Percentiles rank a stretch among this genome's conserved stretches.
Conservation (phyloP, 2,329 filamentous ascomycete genomes). For the Sporothrix sp. region DNA sequence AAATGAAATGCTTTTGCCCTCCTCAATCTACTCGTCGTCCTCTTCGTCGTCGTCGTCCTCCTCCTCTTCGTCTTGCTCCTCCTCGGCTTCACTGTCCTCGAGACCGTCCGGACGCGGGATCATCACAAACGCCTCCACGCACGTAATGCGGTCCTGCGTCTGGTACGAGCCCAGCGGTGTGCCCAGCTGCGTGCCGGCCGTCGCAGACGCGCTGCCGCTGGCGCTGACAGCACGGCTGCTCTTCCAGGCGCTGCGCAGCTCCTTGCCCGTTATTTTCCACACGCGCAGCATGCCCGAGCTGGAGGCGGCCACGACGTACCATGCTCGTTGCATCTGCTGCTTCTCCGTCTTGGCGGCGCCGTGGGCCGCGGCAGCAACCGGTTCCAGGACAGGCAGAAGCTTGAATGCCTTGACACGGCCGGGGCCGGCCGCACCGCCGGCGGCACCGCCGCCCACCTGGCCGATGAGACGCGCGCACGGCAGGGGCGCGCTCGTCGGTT, state of each 20-base stretch:
- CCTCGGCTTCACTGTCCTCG: constrained; percentile 40
- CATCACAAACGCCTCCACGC: constrained; percentile 79
- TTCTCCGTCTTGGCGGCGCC: constrained; percentile 14
- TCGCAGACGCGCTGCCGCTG: constrained; percentile 20
- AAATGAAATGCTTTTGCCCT: too few relatives aligned
- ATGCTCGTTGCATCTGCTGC: constrained; percentile 24
- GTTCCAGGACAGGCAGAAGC: constrained; percentile 39
- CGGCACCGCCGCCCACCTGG: constrained; percentile 66
- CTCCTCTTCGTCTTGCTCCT: constrained; percentile 28
- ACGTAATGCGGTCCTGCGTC: constrained; percentile 83
- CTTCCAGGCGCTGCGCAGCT: constrained; percentile 25
- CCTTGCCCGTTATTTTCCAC: constrained; percentile 51
- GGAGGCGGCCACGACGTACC: constrained; percentile 59
- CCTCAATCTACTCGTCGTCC: constrained; percentile 25
- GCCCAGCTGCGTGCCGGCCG: constrained; percentile 40
- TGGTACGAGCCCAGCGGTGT: constrained; percentile 66
- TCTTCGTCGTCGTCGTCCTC: constrained; percentile 32
- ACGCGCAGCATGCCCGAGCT: constrained; percentile 80
- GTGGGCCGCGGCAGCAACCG: constrained; percentile 22
- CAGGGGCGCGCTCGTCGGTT: constrained; percentile 25
- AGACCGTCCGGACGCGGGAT: constrained; percentile 53
- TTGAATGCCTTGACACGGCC: constrained; percentile 85
- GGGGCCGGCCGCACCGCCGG: constrained; percentile 54
- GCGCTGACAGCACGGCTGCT: background rate
- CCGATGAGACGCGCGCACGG: constrained; percentile 57